Conservation (phyloP, 2,329 filamentous ascomycete genomes). For the Cucurbitaria berberidis region DNA sequence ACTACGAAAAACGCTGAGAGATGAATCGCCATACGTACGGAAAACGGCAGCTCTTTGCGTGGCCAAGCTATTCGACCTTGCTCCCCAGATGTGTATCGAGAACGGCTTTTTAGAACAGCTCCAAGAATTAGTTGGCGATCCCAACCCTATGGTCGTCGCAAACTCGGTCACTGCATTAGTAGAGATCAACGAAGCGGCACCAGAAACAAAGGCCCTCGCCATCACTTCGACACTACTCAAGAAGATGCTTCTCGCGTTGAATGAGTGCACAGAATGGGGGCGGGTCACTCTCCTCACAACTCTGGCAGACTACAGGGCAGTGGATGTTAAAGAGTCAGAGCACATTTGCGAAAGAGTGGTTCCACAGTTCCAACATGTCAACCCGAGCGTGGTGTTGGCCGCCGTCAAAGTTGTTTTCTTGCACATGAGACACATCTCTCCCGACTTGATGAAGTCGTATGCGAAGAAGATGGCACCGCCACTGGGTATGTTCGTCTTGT, state of each 20-base stretch:
- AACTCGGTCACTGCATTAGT: conserved; percentile 94
- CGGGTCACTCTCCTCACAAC: conserved; percentile 91
- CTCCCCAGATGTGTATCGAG: conserved; percentile 89
- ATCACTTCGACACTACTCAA: conserved; percentile 85
- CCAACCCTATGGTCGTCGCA: conserved; percentile 98
- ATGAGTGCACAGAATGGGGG: conserved; percentile 99
- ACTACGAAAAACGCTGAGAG: conserved; percentile 89
- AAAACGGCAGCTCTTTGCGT: conserved; percentile 98
- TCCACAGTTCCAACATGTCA: conserved; percentile 98
- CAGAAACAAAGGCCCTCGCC: conserved; percentile 85
- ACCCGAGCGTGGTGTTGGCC: conserved; percentile 94
- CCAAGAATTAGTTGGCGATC: conserved; percentile 95
- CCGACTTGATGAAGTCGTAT: conserved; percentile 81
- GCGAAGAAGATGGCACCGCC: conserved; percentile 99
- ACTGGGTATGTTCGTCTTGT: conserved; percentile 66
- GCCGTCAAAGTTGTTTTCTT: conserved; percentile 97
- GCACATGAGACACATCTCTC: conserved; percentile 85
- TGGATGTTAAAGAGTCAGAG: conserved; percentile 94
- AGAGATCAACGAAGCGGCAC: conserved; percentile 88
- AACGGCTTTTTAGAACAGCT: conserved; percentile 94
- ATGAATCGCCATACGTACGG: conserved; percentile 97
- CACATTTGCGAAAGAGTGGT: conserved; percentile 97
- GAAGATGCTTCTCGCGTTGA: conserved; percentile 94
- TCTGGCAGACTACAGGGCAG: conserved; percentile 82
- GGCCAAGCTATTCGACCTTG: conserved; percentile 95